Percentiles rank a stretch among this genome's conserved stretches.
phyloP scores from a whole-genome alignment of 257 asterid species.

The Cinchona pubescens region DNA sequence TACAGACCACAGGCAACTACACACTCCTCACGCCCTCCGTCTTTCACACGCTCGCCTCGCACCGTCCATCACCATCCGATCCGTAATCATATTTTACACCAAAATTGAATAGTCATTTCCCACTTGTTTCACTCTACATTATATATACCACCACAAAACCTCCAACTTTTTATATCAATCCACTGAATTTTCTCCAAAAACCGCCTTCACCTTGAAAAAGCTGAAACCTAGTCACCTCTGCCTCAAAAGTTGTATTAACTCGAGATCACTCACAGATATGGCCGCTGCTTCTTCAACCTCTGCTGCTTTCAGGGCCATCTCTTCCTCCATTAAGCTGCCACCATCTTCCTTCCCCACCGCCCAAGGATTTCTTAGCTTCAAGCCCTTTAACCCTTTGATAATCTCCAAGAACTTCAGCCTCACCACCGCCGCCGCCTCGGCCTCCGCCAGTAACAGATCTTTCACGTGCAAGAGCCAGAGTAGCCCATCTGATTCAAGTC shows the following conservation, averaged over 20 bases:
- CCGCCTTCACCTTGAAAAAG: no score
- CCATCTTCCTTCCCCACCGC: slow-evolving; percentile 23
- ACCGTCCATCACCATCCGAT: neutral
- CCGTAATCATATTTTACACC: no score
- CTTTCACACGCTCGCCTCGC: neutral
- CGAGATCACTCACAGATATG: slow-evolving; percentile 26
- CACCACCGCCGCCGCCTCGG: slow-evolving; percentile 16
- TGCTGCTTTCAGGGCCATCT: slow-evolving; percentile 38
- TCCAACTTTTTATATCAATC: neutral
- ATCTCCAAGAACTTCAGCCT: slow-evolving; percentile 39
- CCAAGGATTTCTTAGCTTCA: slow-evolving; percentile 30
- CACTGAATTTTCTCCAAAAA: neutral
- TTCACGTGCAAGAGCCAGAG: slow-evolving; percentile 54
- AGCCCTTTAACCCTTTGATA: slow-evolving; percentile 34
- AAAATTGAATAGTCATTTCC: neutral
- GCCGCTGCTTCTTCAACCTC: slow-evolving; percentile 56
- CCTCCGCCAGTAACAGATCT: slow-evolving; percentile 32
- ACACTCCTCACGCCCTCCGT: neutral
- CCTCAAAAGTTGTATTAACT: no score
- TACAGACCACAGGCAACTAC: no score
- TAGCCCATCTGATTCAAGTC: slow-evolving; percentile 38
- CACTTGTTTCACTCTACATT: neutral
- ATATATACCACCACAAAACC: neutral
- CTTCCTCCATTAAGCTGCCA: slow-evolving; percentile 40
- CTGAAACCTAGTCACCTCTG: no score